A percentile compares a stretch with the other conserved stretches of the same genome.
Evolutionary conservation across 2,329 filamentous ascomycete species (phyloP).

Genomic region (Fusarium hostae): DNA sequence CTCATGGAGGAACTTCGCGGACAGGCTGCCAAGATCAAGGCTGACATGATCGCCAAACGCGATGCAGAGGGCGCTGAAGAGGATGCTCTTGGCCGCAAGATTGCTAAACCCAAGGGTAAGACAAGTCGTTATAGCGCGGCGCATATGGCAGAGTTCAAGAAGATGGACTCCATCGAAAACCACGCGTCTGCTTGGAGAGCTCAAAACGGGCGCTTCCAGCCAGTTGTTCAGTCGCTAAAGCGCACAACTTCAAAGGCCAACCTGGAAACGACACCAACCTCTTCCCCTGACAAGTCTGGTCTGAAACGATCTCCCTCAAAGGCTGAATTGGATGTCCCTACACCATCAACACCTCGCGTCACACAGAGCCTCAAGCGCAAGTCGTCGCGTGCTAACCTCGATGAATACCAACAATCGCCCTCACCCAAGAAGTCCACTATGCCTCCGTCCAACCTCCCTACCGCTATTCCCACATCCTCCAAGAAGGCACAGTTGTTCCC

Average conservation of each 20-base stretch:
- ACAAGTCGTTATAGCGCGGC: slow-evolving; percentile 82
- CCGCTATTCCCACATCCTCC: slow-evolving; percentile 32
- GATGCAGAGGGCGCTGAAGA: slow-evolving; percentile 62
- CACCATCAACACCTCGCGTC: slow-evolving; percentile 57
- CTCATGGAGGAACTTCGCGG: slow-evolving; percentile 76
- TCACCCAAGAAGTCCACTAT: slow-evolving; percentile 44
- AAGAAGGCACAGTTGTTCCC: slow-evolving; percentile 32
- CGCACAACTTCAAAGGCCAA: slow-evolving; percentile 59
- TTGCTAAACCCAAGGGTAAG: slow-evolving; percentile 83
- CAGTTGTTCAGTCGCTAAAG: slow-evolving; percentile 53
- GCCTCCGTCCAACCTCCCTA: slow-evolving; percentile 36
- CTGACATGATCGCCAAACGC: slow-evolving; percentile 71
- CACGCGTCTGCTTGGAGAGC: slow-evolving; percentile 83
- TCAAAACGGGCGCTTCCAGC: slow-evolving; percentile 64
- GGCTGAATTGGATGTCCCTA: slow-evolving; percentile 58
- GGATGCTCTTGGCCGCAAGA: slow-evolving; percentile 68
- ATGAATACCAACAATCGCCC: slow-evolving; percentile 46
- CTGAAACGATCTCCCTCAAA: slow-evolving; percentile 67
- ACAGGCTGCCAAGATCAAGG: slow-evolving; percentile 77
- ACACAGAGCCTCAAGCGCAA: slow-evolving; percentile 51
- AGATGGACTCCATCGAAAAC: slow-evolving; percentile 95
- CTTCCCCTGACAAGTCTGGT: slow-evolving; percentile 49
- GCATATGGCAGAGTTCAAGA: slow-evolving; percentile 91
- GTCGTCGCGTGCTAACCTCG: slow-evolving; percentile 46
- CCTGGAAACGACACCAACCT: slow-evolving; percentile 51